phyloP scores from a whole-genome alignment of 495 filamentous ascomycete genomes.

The Aspergillus sclerotioniger region DNA sequence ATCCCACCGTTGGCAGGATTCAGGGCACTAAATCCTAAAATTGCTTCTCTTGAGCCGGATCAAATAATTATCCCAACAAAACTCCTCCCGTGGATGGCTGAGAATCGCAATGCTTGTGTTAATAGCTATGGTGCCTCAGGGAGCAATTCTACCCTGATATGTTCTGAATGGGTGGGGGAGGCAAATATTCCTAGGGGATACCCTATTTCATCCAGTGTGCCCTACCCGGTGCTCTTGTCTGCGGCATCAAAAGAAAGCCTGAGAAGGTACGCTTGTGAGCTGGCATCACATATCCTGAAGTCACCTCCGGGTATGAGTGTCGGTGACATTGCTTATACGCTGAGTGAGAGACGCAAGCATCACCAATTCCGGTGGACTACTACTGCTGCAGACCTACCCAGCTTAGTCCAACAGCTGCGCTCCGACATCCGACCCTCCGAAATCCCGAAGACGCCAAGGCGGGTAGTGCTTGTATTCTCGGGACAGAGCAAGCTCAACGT shows the following conservation, averaged over 20 bases:
- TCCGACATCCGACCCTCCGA: slow-evolving; percentile 48
- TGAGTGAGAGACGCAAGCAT: slow-evolving; percentile 69
- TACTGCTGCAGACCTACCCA: slow-evolving; percentile 4
- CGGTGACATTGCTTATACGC: slow-evolving; percentile 64
- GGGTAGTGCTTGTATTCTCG: background rate
- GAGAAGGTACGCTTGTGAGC: slow-evolving; percentile 27
- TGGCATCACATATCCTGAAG: slow-evolving; percentile 46
- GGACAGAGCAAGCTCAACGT: background rate
- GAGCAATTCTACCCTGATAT: background rate
- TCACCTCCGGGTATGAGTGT: slow-evolving; percentile 44
- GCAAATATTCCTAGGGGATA: background rate
- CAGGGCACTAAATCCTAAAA: slow-evolving; percentile 34
- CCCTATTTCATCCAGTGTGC: background rate
- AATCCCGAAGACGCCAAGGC: background rate
- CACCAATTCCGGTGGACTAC: slow-evolving; percentile 51
- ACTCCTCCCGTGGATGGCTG: background rate
- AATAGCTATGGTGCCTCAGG: background rate
- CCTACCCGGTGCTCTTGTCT: slow-evolving; percentile 12
- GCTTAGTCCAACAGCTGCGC: slow-evolving; percentile 29
- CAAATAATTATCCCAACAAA: slow-evolving; percentile 23
- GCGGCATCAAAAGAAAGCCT: slow-evolving; percentile 24
- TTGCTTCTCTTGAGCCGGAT: background rate
- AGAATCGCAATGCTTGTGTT: background rate
- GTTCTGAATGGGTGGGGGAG: background rate
- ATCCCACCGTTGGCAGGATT: slow-evolving; percentile 45